phyloP scores from a whole-genome alignment of 371 early-diverging fungal genomes.

The Gilbertella persicaria region DNA sequence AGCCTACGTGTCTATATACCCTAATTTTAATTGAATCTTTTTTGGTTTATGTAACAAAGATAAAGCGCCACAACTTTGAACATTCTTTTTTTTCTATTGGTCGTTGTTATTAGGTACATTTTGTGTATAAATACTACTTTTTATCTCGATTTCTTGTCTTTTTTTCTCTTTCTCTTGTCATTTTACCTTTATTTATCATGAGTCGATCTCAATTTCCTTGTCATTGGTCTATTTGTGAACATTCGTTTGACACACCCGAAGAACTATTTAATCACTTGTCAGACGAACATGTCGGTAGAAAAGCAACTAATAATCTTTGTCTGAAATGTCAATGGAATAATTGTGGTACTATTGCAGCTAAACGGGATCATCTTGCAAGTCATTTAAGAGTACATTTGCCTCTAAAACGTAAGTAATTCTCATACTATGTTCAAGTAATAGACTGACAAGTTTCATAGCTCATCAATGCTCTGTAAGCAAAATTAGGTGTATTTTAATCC shows the following conservation, averaged over 20 bases:
- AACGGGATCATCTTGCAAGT: conserved; percentile 92
- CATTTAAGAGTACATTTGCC: conserved; percentile 90
- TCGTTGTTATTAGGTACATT: too few relatives aligned
- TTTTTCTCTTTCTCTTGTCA: conserved; percentile 1
- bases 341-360: conserved; percentile 72
- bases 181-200: conserved; percentile 9
- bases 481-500: neutral
- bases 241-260: conserved; percentile 71
- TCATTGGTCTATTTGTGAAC: conserved; percentile 51
- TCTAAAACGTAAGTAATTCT: conserved; percentile 76
- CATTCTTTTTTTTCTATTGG: neutral
- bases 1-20: neutral
- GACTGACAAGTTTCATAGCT: conserved; percentile 10
- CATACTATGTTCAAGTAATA: neutral
- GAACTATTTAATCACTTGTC: conserved; percentile 80
- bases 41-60: neutral
- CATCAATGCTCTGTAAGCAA: conserved; percentile 25
- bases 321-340: conserved; percentile 86
- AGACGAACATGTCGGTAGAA: conserved; percentile 88
- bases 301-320: conserved; percentile 86
- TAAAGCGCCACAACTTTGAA: too few relatives aligned
- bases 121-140: neutral
- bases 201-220: conserved; percentile 30
- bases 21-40: neutral
- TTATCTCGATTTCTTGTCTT: neutral